phyloP scores from a whole-genome alignment of 2,329 filamentous ascomycete genomes.

The Exserohilum turcica region DNA sequence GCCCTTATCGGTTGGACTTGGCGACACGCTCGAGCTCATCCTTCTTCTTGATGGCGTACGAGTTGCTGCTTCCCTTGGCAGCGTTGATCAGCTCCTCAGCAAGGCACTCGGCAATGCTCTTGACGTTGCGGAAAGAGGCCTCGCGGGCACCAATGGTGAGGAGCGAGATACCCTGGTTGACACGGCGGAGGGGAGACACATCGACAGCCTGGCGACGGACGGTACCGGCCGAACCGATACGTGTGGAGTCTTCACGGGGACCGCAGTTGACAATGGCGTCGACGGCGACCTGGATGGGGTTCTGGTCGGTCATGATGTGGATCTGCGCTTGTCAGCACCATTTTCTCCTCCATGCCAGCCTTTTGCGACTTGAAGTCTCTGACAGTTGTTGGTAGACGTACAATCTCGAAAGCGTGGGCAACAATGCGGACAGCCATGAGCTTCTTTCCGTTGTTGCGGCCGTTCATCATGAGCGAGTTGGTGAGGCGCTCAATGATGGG shows the following conservation, averaged over 20 bases:
- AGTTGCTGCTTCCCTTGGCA: slow-evolving; percentile 99
- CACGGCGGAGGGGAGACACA: slow-evolving; percentile 98
- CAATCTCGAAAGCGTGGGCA: slow-evolving; percentile 98
- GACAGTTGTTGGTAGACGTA: slow-evolving; percentile 60
- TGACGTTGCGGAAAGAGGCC: slow-evolving; percentile 99
- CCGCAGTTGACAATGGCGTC: slow-evolving; percentile 99
- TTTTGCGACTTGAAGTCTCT: background rate
- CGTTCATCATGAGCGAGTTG: slow-evolving; percentile 99
- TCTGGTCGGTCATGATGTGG: slow-evolving; percentile 99
- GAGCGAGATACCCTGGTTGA: slow-evolving; percentile 99
- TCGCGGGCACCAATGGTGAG: slow-evolving; percentile 99
- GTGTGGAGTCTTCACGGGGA: slow-evolving; percentile 98
- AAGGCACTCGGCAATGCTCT: slow-evolving; percentile 99
- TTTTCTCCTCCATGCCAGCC: background rate
- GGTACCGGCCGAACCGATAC: slow-evolving; percentile 99
- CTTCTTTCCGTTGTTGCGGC: slow-evolving; percentile 99
- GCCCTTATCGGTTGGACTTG: slow-evolving; percentile 98
- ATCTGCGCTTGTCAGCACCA: slow-evolving; percentile 63
- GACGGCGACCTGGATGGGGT: slow-evolving; percentile 99
- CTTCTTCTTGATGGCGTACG: slow-evolving; percentile 99
- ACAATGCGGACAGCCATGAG: slow-evolving; percentile 99
- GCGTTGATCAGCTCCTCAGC: slow-evolving; percentile 99
- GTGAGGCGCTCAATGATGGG: slow-evolving; percentile 99
- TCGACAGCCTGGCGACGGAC: slow-evolving; percentile 99
- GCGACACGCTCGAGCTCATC: slow-evolving; percentile 99